Base-by-base conservation (phyloP, 2,329 filamentous ascomycete species). In the Penicillium brasilianum region DNA sequence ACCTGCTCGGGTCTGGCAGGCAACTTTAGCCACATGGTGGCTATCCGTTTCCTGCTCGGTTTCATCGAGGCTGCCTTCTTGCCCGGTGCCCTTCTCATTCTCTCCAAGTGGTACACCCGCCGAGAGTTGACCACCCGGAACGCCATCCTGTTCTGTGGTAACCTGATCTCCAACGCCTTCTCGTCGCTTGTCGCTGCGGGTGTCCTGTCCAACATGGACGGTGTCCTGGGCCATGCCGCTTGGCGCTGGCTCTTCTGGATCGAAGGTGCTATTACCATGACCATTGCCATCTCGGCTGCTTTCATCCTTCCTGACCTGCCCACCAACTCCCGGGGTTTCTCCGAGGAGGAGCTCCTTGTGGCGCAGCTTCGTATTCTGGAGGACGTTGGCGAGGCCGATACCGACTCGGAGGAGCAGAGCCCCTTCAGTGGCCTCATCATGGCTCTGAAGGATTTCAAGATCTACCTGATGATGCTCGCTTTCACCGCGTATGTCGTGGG, bases 391-490 rank as follows among this genome's bases (percentile, higher is more conserved):
- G 83, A 86, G 70, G 82, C 82, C 0, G 84, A 87, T 60, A 77
- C 75, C 7, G 85, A 87, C 66, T 77, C 78, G 0, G 75, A 77
- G n/a, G 79, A 85, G 13, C 65, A 69, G 66, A 81, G 81, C 3
- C 69, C 78, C 2, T 83, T 85, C 62, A 80, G 81, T 9, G 87
- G 87, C 87, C 32, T 77, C 3, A 37, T 83, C 55, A 85, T 88
- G 82, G 84, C 85, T 0, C 69, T 87, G 53, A 86, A 84, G 72
- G 87, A 89, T 63, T 16, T 76, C 64, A 88, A 88, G 77, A 85
- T 88, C 63, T 89, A 87, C 68, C 68, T 88, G 61, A 84, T 88
- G 83, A 87, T 87, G 81, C 58, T 88, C 7, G 85, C 85, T 1
- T 84, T 88, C 59, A 85, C 84, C 3, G 84, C 85, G 3, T 88